phyloP scores from a whole-genome alignment of 768 basidiomycete genomes.

The Mycena vitilis region DNA sequence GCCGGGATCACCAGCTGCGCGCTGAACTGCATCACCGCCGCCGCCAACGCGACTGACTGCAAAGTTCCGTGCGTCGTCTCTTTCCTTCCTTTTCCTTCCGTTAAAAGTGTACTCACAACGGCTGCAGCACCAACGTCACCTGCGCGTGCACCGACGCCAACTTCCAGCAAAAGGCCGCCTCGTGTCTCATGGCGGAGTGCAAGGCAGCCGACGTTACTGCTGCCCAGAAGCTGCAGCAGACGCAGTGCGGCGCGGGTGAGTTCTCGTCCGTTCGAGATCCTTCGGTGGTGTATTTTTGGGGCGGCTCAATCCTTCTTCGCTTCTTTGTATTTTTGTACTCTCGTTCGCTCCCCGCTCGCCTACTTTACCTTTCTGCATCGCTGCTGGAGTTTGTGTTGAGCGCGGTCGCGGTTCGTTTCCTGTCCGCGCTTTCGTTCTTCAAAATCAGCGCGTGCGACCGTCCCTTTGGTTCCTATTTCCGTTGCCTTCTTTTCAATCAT shows the following conservation, averaged over 20 bases:
- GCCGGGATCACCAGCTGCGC: slow-evolving; percentile 35
- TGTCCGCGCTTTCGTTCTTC: too few relatives aligned
- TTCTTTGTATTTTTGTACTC: not conserved
- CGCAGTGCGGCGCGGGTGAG: slow-evolving; percentile 20
- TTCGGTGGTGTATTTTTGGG: not conserved
- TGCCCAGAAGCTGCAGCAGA: not conserved
- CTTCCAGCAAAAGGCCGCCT: slow-evolving; percentile 13
- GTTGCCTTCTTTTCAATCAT: not conserved
- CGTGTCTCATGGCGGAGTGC: slow-evolving; percentile 25
- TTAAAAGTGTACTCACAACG: not conserved
- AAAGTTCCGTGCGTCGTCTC: not conserved
- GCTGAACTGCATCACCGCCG: slow-evolving; percentile 31
- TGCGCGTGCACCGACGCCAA: slow-evolving; percentile 31
- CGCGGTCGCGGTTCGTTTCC: too few relatives aligned
- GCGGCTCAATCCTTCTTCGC: not conserved
- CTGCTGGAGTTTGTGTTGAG: not conserved
- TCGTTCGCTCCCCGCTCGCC: not conserved
- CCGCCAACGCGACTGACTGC: not conserved
- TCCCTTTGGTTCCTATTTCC: too few relatives aligned
- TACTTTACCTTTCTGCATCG: too few relatives aligned
- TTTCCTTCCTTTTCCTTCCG: not conserved
- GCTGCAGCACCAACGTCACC: slow-evolving; percentile 15
- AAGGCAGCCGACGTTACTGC: not conserved
- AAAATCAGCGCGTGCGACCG: too few relatives aligned
- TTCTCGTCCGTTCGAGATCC: not conserved